These are phyloP conservation scores for Arthrobotrys iridis DNA, from an alignment of 2,329 filamentous ascomycete genomes.

Conservation along the genomic window DNA sequence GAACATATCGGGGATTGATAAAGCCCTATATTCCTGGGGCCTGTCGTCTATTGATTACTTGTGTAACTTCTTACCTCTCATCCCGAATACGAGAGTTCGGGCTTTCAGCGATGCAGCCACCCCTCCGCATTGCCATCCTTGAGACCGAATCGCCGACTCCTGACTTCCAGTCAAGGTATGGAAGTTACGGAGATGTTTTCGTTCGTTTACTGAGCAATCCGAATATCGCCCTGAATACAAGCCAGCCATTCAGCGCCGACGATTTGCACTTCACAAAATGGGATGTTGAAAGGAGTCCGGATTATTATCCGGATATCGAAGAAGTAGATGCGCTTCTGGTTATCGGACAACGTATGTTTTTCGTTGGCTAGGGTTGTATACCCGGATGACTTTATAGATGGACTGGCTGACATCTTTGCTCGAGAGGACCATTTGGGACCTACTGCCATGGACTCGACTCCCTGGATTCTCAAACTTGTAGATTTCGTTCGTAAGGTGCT, in stretches of 20 bases:
- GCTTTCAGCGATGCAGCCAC: conserved; percentile 58
- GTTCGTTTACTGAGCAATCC: conserved; percentile 69
- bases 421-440: conserved; percentile 27
- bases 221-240: conserved; percentile 63
- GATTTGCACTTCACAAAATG: conserved; percentile 68
- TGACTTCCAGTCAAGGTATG: conserved; percentile 72
- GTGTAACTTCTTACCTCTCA: not conserved
- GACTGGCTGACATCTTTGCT: conserved; percentile 27
- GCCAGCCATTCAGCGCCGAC: conserved; percentile 62
- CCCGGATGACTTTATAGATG: not conserved
- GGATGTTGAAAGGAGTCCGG: conserved; percentile 73
- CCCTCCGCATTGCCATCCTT: conserved; percentile 82
- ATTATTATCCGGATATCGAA: conserved; percentile 76
- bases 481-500: conserved; percentile 71
- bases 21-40: not conserved
- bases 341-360: conserved; percentile 72
- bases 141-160: conserved; percentile 84
- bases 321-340: conserved; percentile 84
- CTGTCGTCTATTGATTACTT: not conserved
- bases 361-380: not conserved
- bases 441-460: conserved; percentile 76
- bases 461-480: conserved; percentile 80
- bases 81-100: not conserved
- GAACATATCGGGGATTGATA: not conserved
- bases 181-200: conserved; percentile 78